phyloP scores from a whole-genome alignment of 192 early-diverging fungal genomes.

The Podila epicladia region DNA sequence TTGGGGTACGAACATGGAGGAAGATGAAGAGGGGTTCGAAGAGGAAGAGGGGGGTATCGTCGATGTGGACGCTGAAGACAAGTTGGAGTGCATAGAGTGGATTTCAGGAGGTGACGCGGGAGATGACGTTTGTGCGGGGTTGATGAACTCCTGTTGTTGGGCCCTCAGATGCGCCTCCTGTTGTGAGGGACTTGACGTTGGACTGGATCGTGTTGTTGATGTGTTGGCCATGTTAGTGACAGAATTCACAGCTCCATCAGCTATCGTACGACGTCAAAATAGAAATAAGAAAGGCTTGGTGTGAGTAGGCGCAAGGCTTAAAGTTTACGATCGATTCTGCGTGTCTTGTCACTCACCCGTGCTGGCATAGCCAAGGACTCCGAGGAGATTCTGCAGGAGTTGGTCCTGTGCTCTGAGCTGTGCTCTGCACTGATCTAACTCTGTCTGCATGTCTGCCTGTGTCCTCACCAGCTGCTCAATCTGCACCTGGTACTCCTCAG shows the following conservation, averaged over 20 bases:
- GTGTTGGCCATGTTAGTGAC: background rate
- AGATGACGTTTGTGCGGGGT: conserved; percentile 17
- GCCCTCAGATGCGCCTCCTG: conserved; percentile 7
- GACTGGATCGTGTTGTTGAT: conserved; percentile 10
- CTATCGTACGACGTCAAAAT: background rate
- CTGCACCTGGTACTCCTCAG: conserved; percentile 52
- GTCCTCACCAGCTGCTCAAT: conserved; percentile 50
- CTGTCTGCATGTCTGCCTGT: conserved; percentile 55
- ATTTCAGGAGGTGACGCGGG: conserved; percentile 31
- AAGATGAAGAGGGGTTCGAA: conserved; percentile 11
- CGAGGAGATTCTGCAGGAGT: conserved; percentile 56
- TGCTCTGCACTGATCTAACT: conserved; percentile 55
- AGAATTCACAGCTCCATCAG: too few species aligned
- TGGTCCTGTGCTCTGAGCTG: conserved; percentile 58
- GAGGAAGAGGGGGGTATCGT: background rate
- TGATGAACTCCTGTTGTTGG: background rate
- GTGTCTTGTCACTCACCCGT: conserved; percentile 29
- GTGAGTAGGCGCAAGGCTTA: too few species aligned
- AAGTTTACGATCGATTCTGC: background rate
- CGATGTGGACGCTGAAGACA: conserved; percentile 6
- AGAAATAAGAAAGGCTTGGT: background rate
- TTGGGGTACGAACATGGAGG: conserved; percentile 29
- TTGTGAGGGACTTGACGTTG: conserved; percentile 1
- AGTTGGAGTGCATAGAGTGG: conserved; percentile 8
- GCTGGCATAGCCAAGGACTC: conserved; percentile 43